Conservation (phyloP, 768 basidiomycete species). For the Lactifluus piperatus region DNA sequence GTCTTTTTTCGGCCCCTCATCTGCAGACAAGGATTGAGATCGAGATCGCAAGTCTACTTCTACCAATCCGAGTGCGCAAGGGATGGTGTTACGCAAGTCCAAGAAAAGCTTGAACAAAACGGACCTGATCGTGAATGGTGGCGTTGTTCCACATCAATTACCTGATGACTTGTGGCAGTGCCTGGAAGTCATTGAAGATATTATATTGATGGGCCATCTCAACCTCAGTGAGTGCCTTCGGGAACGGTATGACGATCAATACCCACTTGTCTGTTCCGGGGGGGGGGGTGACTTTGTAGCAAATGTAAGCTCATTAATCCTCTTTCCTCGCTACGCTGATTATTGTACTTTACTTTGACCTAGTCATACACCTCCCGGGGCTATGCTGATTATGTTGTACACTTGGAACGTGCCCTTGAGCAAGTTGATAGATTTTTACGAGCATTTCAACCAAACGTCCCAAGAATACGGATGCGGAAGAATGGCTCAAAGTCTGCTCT, state of each 20-base stretch:
- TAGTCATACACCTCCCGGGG: conserved; percentile 93
- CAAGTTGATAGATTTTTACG: conserved; percentile 72
- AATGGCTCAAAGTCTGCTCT: conserved; percentile 72
- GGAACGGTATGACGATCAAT: conserved; percentile 93
- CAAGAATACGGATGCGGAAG: conserved; percentile 71
- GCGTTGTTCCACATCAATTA: conserved; percentile 66
- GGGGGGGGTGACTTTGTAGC: conserved; percentile 96
- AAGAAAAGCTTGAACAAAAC: conserved; percentile 50
- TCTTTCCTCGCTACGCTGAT: conserved; percentile 10
- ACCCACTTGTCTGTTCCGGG: conserved; percentile 83
- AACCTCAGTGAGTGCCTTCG: conserved; percentile 75
- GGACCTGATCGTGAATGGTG: conserved; percentile 36
- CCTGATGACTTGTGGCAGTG: conserved; percentile 84
- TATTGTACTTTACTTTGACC: conserved; percentile 17
- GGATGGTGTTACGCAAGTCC: conserved; percentile 60
- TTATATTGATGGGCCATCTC: conserved; percentile 85
- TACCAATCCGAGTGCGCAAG: conserved; percentile 23
- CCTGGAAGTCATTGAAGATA: conserved; percentile 77
- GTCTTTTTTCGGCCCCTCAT: conserved; percentile 40
- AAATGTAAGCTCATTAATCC: conserved; percentile 48
- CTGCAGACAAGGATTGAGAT: conserved; percentile 31
- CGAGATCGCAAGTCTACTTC: conserved; percentile 35
- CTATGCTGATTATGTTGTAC: conserved; percentile 91
- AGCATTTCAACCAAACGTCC: conserved; percentile 62
- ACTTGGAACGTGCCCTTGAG: conserved; percentile 82